phyloP scores from a whole-genome alignment of 768 basidiomycete genomes.

The Amanita molliuscula region DNA sequence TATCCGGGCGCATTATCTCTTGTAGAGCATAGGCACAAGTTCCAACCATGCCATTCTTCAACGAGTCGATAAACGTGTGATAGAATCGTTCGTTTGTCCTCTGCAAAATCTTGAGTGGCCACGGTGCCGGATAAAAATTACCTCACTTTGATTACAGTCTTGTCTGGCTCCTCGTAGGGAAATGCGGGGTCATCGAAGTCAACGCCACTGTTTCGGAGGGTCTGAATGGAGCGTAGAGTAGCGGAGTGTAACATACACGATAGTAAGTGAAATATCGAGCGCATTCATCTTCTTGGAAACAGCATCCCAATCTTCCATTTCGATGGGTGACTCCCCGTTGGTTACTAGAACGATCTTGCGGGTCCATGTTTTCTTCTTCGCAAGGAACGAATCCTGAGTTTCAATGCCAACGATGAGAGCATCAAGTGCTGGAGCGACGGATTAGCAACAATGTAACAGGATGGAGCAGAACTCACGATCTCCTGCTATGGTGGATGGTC shows the following conservation, averaged over 20 bases:
- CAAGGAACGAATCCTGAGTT: constrained; percentile 60
- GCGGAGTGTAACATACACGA: constrained; percentile 47
- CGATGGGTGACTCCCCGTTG: constrained; percentile 70
- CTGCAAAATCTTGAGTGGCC: constrained; percentile 25
- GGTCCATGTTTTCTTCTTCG: constrained; percentile 72
- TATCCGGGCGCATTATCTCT: constrained; percentile 50
- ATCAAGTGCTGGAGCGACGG: constrained; percentile 52
- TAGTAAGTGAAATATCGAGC: constrained; percentile 44
- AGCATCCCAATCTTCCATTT: constrained; percentile 66
- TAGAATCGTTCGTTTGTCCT: constrained; percentile 70
- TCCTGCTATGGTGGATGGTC: constrained; percentile 44
- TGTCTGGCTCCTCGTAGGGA: constrained; percentile 54
- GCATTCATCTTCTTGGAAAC: constrained; percentile 56
- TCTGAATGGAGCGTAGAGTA: neutral
- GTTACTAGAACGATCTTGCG: constrained; percentile 79
- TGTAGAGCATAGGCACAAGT: constrained; percentile 57
- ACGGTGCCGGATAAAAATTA: neutral
- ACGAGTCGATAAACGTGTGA: constrained; percentile 26
- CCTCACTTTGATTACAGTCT: constrained; percentile 62
- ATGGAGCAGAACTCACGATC: constrained; percentile 43
- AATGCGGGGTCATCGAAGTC: constrained; percentile 76
- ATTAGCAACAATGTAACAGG: neutral
- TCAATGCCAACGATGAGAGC: constrained; percentile 82
- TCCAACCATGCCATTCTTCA: constrained; percentile 46
- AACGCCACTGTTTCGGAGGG: constrained; percentile 48